Evolutionary conservation across 192 early-diverging fungal genomes (phyloP), one percentile per base, ranked within the genome.

Genomic region (Mortierella hygrophila): DNA sequence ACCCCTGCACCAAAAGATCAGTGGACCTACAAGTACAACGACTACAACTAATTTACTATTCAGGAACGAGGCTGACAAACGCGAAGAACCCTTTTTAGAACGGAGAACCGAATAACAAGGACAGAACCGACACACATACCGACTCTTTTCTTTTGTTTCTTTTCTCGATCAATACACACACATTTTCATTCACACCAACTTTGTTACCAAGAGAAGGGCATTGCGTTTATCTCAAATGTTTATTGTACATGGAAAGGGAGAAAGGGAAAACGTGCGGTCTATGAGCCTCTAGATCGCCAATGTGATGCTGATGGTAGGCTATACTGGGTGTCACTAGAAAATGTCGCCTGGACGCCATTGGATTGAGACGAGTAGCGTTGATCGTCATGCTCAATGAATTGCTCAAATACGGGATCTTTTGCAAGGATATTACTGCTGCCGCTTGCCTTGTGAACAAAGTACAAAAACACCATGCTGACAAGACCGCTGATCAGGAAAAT

Each of bases 401-500:
- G 29, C 21, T 85, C 83, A 46, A 74, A 86, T 11, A 52, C 75
- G 8, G 79, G 75, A 75, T 86, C 84, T 60, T 86, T 86, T 5
- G 84, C 76, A 37, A 83, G 75, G 20, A 86, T 76, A 49, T 86
- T 86, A 29, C 84, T 89, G 44, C 82, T 89, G 9, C 89, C 88
- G 26, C 88, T 91, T 1, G 93, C 93, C 72, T 91, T 93, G 77
- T 95, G 93, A 54, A 93, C 90, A 75, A 95, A 82, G 79, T 94
- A 96, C 49, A 97, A 88, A 63, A 98, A 91, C 26, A 93, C 86
- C 11, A 93, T 91, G 42, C 94, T 95, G 16, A 93, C 82, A 15
- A 95, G 77, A 0, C 96, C 96, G n/a, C 94, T 93, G 23, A 97
- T 90, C 55, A 99, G 84, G 88, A 97, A 98, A 21, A 98, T 97